Percentiles rank a stretch among this genome's conserved stretches.
Conservation (phyloP, 257 asterid genomes). For the Mitragyna speciosa region DNA sequence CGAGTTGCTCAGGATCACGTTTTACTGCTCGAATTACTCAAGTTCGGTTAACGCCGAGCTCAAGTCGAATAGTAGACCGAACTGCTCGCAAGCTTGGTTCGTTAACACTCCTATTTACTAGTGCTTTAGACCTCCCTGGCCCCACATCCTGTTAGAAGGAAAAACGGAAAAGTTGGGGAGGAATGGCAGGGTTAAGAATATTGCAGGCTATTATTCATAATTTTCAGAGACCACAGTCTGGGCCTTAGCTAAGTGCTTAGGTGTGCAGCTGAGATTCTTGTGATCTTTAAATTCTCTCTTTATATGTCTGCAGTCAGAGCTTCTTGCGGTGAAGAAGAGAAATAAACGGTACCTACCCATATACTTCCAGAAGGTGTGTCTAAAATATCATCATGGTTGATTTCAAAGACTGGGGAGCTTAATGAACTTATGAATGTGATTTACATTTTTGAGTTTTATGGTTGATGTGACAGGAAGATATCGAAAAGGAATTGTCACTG, state of each 20-base stretch:
- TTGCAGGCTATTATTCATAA: neutral
- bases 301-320: constrained; percentile 72
- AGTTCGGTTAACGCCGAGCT: too few relatives aligned
- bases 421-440: constrained; percentile 5
- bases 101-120: too few relatives aligned
- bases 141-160: neutral
- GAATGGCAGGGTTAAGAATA: neutral
- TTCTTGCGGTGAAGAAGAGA: constrained; percentile 76
- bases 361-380: constrained; percentile 80
- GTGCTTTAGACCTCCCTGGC: neutral
- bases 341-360: constrained; percentile 76
- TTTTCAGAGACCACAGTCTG: neutral
- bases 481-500: constrained; percentile 69
- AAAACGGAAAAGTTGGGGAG: neutral
- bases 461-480: constrained; percentile 64
- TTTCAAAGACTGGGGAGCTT: neutral
- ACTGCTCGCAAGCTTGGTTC: too few relatives aligned
- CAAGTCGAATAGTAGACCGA: too few relatives aligned
- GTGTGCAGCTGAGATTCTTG: neutral
- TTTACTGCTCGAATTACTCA: too few relatives aligned
- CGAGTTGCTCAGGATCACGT: too few relatives aligned
- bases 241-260: neutral
- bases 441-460: constrained; percentile 18
- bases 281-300: neutral
- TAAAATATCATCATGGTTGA: constrained; percentile 5